Evolutionary conservation across 352 stramenopile species (phyloP).

Genomic region (Pythium dissotocum): DNA sequence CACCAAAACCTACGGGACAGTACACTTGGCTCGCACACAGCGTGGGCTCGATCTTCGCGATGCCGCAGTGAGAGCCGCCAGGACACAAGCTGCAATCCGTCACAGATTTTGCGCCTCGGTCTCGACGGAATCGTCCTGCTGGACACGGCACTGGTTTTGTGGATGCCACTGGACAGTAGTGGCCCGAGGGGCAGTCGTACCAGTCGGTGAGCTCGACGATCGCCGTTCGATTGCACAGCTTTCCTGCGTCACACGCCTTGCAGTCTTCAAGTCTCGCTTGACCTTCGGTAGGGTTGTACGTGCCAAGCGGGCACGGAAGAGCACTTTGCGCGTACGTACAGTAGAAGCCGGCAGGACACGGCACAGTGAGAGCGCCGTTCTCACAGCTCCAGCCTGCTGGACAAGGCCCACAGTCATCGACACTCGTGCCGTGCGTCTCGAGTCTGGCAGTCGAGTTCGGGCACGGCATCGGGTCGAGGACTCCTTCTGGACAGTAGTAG

Average conservation of each 20-base stretch:
- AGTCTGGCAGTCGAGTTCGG: conserved; percentile 57
- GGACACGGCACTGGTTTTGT: conserved; percentile 42
- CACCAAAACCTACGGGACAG: conserved; percentile 57
- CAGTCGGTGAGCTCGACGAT: conserved; percentile 46
- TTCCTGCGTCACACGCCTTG: conserved; percentile 57
- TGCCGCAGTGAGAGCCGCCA: conserved; percentile 60
- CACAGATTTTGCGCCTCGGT: conserved; percentile 35
- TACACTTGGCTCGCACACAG: conserved; percentile 60
- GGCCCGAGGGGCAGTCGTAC: conserved; percentile 70
- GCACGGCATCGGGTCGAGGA: conserved; percentile 69
- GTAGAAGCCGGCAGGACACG: conserved; percentile 66
- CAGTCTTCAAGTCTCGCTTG: conserved; percentile 53
- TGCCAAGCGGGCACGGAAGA: conserved; percentile 57
- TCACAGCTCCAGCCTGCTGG: conserved; percentile 87
- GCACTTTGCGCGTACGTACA: conserved; percentile 48
- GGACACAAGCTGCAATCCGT: conserved; percentile 53
- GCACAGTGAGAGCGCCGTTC: conserved; percentile 58
- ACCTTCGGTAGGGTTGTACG: conserved; percentile 51
- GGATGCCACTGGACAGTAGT: conserved; percentile 65
- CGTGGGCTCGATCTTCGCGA: conserved; percentile 42
- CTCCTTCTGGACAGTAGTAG: conserved; percentile 76
- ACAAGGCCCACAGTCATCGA: conserved; percentile 76
- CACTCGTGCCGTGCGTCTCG: conserved; percentile 43
- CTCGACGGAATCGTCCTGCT: conserved; percentile 42
- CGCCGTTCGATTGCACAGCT: conserved; percentile 71